Evolutionary conservation across 2,329 filamentous ascomycete species (phyloP).

Genomic region (Aurifilum marmelostoma): DNA sequence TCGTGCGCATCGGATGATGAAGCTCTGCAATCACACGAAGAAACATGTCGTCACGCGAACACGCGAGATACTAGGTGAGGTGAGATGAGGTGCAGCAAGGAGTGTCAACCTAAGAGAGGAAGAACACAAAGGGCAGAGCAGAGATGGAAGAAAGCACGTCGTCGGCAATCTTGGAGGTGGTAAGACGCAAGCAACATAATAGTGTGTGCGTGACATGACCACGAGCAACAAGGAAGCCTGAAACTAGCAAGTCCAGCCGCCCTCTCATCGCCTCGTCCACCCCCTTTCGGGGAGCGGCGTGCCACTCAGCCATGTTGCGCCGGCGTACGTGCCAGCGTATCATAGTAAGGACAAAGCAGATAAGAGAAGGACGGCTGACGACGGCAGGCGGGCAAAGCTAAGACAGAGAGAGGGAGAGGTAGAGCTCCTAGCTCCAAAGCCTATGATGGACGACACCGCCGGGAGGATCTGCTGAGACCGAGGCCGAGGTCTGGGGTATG

Average conservation of each 20-base stretch:
- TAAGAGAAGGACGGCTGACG: background rate
- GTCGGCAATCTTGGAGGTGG: constrained; percentile 23
- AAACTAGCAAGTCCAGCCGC: constrained; percentile 25
- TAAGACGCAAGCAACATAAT: constrained; percentile 17
- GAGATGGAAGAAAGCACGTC: constrained; percentile 7
- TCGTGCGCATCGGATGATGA: background rate
- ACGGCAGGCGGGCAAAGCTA: background rate
- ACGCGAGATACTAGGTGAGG: constrained; percentile 21
- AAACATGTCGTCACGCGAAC: constrained; percentile 11
- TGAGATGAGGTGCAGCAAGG: background rate
- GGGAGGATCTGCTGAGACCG: background rate
- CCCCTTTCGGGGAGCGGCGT: background rate
- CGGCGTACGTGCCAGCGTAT: background rate
- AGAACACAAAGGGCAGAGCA: background rate
- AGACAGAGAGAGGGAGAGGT: background rate
- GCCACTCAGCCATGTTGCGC: background rate
- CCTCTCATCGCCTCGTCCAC: background rate
- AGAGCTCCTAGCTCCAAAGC: background rate
- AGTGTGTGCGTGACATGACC: constrained; percentile 17
- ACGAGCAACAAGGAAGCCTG: constrained; percentile 14
- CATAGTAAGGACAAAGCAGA: background rate
- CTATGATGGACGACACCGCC: background rate
- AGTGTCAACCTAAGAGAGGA: background rate
- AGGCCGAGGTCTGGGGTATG: constrained; percentile 7
- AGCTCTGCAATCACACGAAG: background rate